Base-by-base conservation (phyloP, 2,329 filamentous ascomycete species). In the Calcarisporium arbuscula region DNA sequence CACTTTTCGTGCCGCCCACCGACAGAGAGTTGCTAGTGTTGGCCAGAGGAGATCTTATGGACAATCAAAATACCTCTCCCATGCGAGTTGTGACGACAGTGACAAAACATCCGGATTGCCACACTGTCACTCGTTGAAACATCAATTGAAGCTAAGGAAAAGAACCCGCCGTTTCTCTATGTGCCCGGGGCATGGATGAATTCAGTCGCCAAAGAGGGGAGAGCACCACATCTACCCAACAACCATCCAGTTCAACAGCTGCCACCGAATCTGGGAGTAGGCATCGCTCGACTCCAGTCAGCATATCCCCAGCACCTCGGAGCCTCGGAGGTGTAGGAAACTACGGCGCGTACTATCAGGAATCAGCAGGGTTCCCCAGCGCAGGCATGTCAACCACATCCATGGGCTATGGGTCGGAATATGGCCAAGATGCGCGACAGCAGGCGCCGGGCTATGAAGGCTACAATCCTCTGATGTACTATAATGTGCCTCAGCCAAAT, bases 381-480 rank as follows among this genome's bases (percentile, higher is more conserved):
- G 33, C 68, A 28, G 67, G 76, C 42, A 71, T 88, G 58, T 68
- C 79, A 42, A 60, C 69, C 39, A 61, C 61, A 40, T 54, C 62
- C 31, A 65, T 76, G 57, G 54, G 63, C 34, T 84, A 85, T 58
- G 74, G 74, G 50, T 64, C 76, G 29, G 79, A 80, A 49, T 87
- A 85, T 58, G 66, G 69, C 40, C 73, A 79, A 46, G 77, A 80
- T 41, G 69, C 72, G 46, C 69, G 74, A 43, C 71, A 72, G 44
- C 70, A 70, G 51, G 60, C 70, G 42, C 71, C 71, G 48, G 58
- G 58, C 46, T 80, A 77, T 50, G 60, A 64, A 52, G 66, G 65
- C 58, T 83, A 74, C 67, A 79, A 67, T 51, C 61, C 79, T 35
- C 75, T 76, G 44, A 78, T 90, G 66, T 81, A 92, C 73, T 94